Conservation (phyloP, 2,329 filamentous ascomycete genomes). For the Tolypocladium sp. region DNA sequence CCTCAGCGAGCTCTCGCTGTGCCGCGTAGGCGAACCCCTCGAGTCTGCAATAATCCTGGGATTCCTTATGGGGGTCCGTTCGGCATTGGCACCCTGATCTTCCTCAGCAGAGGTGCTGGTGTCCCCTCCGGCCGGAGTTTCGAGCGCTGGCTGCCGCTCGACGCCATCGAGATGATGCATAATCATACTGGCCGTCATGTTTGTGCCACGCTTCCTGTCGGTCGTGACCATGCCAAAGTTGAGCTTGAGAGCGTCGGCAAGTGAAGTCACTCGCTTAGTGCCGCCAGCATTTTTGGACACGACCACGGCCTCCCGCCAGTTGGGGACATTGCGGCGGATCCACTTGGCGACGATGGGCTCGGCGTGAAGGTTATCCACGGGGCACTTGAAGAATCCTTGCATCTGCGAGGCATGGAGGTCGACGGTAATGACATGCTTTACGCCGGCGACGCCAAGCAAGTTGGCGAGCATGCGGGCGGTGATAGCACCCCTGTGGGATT, state of each 20-base stretch:
- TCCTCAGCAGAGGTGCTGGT: conserved; percentile 9
- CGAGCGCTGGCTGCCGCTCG: conserved; percentile 35
- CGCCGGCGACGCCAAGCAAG: conserved; percentile 82
- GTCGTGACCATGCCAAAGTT: conserved; percentile 97
- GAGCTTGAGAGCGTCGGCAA: conserved; percentile 91
- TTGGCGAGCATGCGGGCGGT: conserved; percentile 97
- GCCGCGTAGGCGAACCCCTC: conserved; percentile 32
- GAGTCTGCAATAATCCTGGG: conserved; percentile 29
- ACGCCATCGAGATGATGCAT: conserved; percentile 57
- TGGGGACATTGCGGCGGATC: conserved; percentile 80
- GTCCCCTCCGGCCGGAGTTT: conserved; percentile 16
- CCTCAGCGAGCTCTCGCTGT: conserved; percentile 13
- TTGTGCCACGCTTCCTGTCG: conserved; percentile 59
- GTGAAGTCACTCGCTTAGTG: conserved; percentile 91
- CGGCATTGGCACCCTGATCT: conserved; percentile 10
- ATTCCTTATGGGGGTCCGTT: conserved; percentile 12
- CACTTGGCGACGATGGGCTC: conserved; percentile 92
- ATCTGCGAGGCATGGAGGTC: conserved; percentile 97
- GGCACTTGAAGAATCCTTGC: conserved; percentile 98
- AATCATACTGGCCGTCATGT: conserved; percentile 73
- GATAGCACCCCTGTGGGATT: conserved; percentile 91
- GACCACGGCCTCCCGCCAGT: conserved; percentile 87
- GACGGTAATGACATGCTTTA: conserved; percentile 95
- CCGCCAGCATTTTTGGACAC: conserved; percentile 98
- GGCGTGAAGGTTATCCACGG: conserved; percentile 93